Evolutionary conservation across 2,329 filamentous ascomycete species (phyloP), one percentile per base, ranked within the genome.

Genomic region (Ophiostoma fasciatum): DNA sequence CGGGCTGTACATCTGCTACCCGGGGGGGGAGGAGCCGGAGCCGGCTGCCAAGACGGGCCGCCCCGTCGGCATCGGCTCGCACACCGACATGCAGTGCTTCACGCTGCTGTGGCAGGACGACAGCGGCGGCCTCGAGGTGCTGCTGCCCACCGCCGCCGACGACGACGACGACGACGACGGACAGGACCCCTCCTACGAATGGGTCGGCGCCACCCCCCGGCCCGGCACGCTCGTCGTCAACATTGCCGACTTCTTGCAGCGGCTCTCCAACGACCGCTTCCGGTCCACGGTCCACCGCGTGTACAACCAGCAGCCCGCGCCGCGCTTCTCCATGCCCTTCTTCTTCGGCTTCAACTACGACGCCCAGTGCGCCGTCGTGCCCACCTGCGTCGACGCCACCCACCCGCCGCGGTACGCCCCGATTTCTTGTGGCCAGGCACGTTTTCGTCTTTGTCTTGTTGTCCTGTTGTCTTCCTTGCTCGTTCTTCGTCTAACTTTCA

Each of bases 71-170:
- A 49, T 66, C 3, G 62, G 62, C 8, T 57, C 58, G 3, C 63
- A 66, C 41, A 62, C 60, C 0, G 59, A 67, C 41, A 52, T 66
- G n/a, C 60, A 65, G 42, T 59, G 60, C 12, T 57, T 66, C 43
- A 70, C 65, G 0, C 52, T 69, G 4, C 51, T 70, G 3, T 64
- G 58, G 60, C 61, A 62, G 42, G 60, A 63, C 41, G 52, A 46
- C 37, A 48, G 54, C 18, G 59, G 60, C 7, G 60, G 61, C 1
- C 42, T 64, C 33, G 58, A 63, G 41, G 52, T 63, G 5, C 40
- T 63, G 20, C 21, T 23, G n/a, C 21, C 35, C 28, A 61, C 54
- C n/a, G 53, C 51, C 11, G 11, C 12, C n/a, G 10, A 9, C 13
- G 3, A 22, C 14, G 29, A 13, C 6, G n/a, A 18, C 10, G n/a